Evolutionary conservation across 305 asterid species (phyloP), one percentile per base, ranked within the genome.

Genomic region (Plantago lanceolata): DNA sequence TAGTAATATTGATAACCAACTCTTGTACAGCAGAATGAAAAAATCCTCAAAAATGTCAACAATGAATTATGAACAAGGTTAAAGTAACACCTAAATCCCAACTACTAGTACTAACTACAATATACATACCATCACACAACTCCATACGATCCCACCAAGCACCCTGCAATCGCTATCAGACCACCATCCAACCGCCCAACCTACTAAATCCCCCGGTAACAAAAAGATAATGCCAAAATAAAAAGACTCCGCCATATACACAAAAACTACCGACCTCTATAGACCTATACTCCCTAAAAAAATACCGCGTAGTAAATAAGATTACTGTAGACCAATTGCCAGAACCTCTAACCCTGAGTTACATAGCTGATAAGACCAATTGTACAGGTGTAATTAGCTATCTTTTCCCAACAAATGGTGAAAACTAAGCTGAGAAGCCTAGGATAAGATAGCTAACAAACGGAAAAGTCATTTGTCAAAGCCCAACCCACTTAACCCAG

Each of bases 401-500:
- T 35, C 49, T 15, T 61, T 53, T 44, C 31, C 19, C 61, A 16
- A 63, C 29, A 26, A 9, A 50, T n/a, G 16, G 17, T 21, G 16
- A 11, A 15, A 12, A 24, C 28, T 12, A 17, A n/a, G 70, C 37
- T n/a, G 50, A 17, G 57, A 58, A 57, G 55, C 13, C 12, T 43
- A 6, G 6, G 2, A 20, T 18, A 28, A 4, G 26, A 31, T 24
- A 51, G 14, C 52, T 37, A 11, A 45, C 6, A 15, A 37, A 66
- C 37, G 5, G 31, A 24, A 12, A 17, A 15, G 19, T 45, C 18
- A 29, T 45, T 69, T 4, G 63, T 75, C 77, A 87, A 24, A 93
- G 82, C 47, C 99, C 99, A 2, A 94, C 96, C 96, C 99, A 94
- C 71, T 86, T 94, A 31, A 90, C 97, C 99, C 99, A 94, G 79